Evolutionary conservation across 2,329 filamentous ascomycete genomes (phyloP).

Genomic region (Ascomycota sp.): DNA sequence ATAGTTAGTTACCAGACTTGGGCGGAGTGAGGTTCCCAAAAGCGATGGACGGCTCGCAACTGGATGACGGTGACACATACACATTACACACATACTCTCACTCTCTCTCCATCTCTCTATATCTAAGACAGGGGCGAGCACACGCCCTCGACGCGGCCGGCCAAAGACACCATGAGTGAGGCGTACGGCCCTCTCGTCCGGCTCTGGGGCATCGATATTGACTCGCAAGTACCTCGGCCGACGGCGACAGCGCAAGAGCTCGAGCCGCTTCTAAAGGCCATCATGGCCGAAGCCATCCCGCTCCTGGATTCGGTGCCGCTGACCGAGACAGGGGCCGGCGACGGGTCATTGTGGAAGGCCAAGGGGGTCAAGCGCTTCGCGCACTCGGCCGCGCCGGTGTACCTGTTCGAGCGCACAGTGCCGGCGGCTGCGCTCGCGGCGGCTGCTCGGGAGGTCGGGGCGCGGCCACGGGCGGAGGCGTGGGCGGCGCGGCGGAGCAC

Average conservation of each 20-base stretch:
- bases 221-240: slow-evolving; percentile 22
- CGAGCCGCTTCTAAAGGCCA: slow-evolving; percentile 24
- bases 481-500: slow-evolving; percentile 43
- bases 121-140: too few relatives aligned
- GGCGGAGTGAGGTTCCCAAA: too few relatives aligned
- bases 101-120: too few relatives aligned
- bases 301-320: slow-evolving; percentile 34
- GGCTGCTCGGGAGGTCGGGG: slow-evolving; percentile 11
- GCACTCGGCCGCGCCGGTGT: slow-evolving; percentile 26
- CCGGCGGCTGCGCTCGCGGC: slow-evolving; percentile 19
- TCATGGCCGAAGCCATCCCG: slow-evolving; percentile 34
- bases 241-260: slow-evolving; percentile 20
- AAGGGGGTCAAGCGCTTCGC: slow-evolving; percentile 26
- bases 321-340: slow-evolving; percentile 1
- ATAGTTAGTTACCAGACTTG: too few relatives aligned
- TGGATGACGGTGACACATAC: too few relatives aligned
- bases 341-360: slow-evolving; percentile 21
- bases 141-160: background rate
- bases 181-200: slow-evolving; percentile 25
- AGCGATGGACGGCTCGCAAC: too few relatives aligned
- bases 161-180: slow-evolving; percentile 2
- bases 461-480: slow-evolving; percentile 19
- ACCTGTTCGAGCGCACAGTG: slow-evolving; percentile 29
- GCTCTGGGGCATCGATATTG: slow-evolving; percentile 25
- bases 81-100: too few relatives aligned